phyloP scores from a whole-genome alignment of 768 basidiomycete genomes.

The Sarcodon aspratus region DNA sequence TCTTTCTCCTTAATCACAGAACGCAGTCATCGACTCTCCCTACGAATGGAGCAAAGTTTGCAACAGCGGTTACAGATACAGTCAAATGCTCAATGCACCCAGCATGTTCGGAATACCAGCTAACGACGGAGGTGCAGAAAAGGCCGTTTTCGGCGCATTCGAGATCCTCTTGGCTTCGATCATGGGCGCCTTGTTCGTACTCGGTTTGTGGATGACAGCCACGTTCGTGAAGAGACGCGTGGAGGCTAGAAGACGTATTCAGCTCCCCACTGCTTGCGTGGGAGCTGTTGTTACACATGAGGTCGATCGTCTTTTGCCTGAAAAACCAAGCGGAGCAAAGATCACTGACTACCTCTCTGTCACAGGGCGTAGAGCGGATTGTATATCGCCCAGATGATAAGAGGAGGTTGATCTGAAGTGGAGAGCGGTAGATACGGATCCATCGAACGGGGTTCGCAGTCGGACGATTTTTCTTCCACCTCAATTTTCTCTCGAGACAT shows the following conservation, averaged over 20 bases:
- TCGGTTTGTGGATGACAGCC: no score
- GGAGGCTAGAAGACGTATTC: neutral
- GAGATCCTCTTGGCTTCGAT: constrained; percentile 25
- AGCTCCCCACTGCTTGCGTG: neutral
- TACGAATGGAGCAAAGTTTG: constrained; percentile 33
- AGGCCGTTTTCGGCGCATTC: constrained; percentile 19
- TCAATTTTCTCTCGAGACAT: no score
- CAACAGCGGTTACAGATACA: constrained; percentile 7
- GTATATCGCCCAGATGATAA: no score
- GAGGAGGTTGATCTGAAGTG: no score
- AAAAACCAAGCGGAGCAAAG: neutral
- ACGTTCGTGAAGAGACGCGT: neutral
- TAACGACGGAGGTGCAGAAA: constrained; percentile 6
- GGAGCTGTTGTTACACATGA: neutral
- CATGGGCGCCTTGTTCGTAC: constrained; percentile 4
- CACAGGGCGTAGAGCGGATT: neutral
- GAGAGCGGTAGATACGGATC: no score
- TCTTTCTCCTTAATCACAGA: constrained; percentile 14
- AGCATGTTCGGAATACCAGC: constrained; percentile 1
- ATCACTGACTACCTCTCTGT: neutral
- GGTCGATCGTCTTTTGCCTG: neutral
- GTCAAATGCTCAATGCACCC: constrained; percentile 2
- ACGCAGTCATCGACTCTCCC: constrained; percentile 33
- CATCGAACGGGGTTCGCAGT: no score
- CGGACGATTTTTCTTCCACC: no score